Evolutionary conservation across 257 asterid species (phyloP), one percentile per base, ranked within the genome.

Genomic region (Solanum piurae): DNA sequence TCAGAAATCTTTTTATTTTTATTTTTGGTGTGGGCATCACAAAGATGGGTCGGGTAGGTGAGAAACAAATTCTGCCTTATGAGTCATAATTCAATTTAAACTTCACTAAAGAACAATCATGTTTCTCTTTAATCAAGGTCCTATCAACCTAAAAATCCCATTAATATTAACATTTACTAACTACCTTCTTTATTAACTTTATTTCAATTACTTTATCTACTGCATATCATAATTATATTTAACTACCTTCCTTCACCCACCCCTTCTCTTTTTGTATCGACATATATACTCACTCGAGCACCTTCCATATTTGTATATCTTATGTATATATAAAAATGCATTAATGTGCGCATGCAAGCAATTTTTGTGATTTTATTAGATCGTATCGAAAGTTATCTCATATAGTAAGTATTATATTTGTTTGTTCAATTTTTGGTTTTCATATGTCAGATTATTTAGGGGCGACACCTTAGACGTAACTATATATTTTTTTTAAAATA

Each of bases 41-140:
- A 91, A 83, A 71, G n/a, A 86, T 88, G 92, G 98, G 98, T 93
- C 90, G 93, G 98, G 97, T 94, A 87, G 98, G 92, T 94, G 87
- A 94, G 98, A 91, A 94, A 92, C 96, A 94, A 86, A 88, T 46
- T 83, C 46, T 69, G 77, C 89, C 83, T 89, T 87, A 64, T 91
- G 90, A 89, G 89, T 91, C 95, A 87, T 89, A 87, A 87, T 89
- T 71, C 58, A 85, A 37, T 64, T 85, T 66, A 79, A 42, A 33
- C 77, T 91, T 82, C 82, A 52, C 55, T 86, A 91, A 93, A 91
- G 87, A 91, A 92, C 74, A 85, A 83, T 92, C 89, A 89, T 87
- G 71, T 38, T 74, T 85, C 49, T 74, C 92, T 89, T 91, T 89
- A 90, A 76, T 92, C 16, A 80, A 66, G 33, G 44, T 36, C 73